Evolutionary conservation across 495 filamentous ascomycete genomes (phyloP).

Genomic region (Aspergillus avenaceus): DNA sequence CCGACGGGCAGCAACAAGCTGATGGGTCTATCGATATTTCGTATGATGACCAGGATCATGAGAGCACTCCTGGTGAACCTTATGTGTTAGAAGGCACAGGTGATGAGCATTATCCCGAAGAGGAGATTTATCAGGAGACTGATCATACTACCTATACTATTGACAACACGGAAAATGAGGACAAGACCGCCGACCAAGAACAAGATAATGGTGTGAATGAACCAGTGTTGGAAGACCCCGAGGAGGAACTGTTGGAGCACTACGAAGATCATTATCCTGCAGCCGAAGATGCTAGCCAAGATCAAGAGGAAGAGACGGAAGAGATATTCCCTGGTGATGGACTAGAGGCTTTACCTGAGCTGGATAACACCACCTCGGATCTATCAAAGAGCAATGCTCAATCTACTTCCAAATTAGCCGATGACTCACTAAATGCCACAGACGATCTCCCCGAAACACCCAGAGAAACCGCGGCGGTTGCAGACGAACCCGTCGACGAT

Average conservation of each 20-base stretch:
- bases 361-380: conserved; percentile 11
- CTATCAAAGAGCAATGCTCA: conserved; percentile 7
- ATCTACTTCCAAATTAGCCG: conserved; percentile 18
- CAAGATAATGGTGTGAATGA: conserved; percentile 16
- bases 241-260: conserved; percentile 7
- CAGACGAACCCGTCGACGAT: conserved; percentile 3
- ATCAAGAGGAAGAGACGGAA: conserved; percentile 17
- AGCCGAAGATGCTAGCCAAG: conserved; percentile 14
- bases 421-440: conserved; percentile 29
- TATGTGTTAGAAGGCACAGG: conserved; percentile 11
- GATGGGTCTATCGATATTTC: conserved; percentile 11
- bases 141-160: conserved; percentile 5
- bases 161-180: conserved; percentile 15
- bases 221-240: conserved; percentile 9
- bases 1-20: conserved; percentile 10
- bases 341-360: conserved; percentile 12
- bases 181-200: conserved; percentile 14
- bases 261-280: conserved; percentile 10
- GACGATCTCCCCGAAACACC: conserved; percentile 30
- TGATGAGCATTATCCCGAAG: conserved; percentile 16
- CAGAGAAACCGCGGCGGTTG: conserved; percentile 10
- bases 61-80: conserved; percentile 12
- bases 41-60: conserved; percentile 4
- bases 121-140: conserved; percentile 9
- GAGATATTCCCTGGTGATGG: conserved; percentile 14